Evolutionary conservation across 805 yeast species (phyloP), one percentile per base, ranked within the genome.

Genomic region (Candida hungchunana): DNA sequence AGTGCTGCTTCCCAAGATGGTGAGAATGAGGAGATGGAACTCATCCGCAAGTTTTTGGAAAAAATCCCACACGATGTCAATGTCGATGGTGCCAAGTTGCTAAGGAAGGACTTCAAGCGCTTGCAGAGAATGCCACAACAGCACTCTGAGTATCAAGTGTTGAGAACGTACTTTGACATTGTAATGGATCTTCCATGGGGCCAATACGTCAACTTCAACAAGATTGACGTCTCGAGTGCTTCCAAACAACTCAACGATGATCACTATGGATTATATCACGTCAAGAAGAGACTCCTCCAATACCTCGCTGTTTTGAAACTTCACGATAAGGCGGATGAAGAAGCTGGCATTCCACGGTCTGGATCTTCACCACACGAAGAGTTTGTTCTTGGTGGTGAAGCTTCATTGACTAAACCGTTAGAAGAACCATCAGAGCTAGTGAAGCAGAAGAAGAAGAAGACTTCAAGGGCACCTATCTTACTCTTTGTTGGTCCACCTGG

Each of bases 401-500:
- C 35, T 11, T 7, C 26, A 4, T 10, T 30, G 10, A 13, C 28
- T 11, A 5, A 36, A 18, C 25, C 23, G 13, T 7, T 46, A 18
- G 29, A 42, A 26, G 26, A 26, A 10, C 34, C 34, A 15, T 23
- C 25, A 6, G 39, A 28, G n/a, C 29, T 23, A 7, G 19, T n/a
- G 10, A 37, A 27, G 19, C 29, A 33, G 14, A 32, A 23, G 38
- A 26, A 37, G 36, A 35, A 36, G 33, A 30, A 22, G 35, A 34
- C 29, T 32, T 42, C 59, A 4, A 69, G 65, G 51, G 74, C 94
- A 1, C 96, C 96, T 6, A 86, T 87, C 29, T 59, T 87, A 27
- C 66, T 87, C 58, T 69, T 87, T 39, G 86, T 85, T 6, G 96
- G 96, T 1, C 96, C 96, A 9, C 96, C 96, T 0, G 96, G 96